A percentile compares a stretch with the other conserved stretches of the same genome.
These are phyloP conservation scores for Acacia confusa DNA, from an alignment of 306 rosid species.

Conservation along the genomic window DNA sequence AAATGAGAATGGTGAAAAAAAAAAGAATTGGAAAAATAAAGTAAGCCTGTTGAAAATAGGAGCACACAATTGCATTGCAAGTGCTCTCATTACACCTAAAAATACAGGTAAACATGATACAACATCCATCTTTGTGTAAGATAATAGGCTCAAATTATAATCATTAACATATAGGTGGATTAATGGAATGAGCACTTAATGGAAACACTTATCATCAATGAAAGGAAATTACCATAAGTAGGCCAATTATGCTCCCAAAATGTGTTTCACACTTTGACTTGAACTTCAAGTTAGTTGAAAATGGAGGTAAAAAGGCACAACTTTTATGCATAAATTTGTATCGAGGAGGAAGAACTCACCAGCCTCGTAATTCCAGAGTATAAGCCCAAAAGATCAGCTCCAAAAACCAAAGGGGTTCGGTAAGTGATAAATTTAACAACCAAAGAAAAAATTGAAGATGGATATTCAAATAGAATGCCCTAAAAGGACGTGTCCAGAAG, in stretches of 20 bases:
- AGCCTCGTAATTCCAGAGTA: conserved; percentile 36
- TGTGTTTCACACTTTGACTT: background rate
- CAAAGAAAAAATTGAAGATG: conserved; percentile 20
- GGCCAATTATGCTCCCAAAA: background rate
- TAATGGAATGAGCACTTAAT: background rate
- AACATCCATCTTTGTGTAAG: background rate
- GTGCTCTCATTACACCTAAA: background rate
- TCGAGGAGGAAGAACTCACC: conserved; percentile 56
- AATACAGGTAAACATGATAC: background rate
- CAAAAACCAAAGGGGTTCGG: conserved; percentile 56
- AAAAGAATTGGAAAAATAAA: background rate
- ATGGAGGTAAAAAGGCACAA: background rate
- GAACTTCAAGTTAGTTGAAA: conserved; percentile 1
- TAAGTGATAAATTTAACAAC: conserved; percentile 32
- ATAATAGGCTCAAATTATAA: conserved; percentile 3
- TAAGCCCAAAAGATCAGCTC: conserved; percentile 45
- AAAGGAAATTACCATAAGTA: background rate
- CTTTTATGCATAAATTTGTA: conserved; percentile 6
- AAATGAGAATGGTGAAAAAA: background rate
- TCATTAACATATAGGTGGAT: background rate
- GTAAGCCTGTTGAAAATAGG: background rate
- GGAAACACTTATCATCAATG: background rate
- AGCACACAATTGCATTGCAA: background rate
- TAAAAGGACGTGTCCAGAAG: conserved; percentile 38
- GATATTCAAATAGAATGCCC: conserved; percentile 27